Evolutionary conservation across 176 grass and related monocot genomes (phyloP), one percentile per base, ranked within the genome.

Genomic region (Raddia distichophylla): DNA sequence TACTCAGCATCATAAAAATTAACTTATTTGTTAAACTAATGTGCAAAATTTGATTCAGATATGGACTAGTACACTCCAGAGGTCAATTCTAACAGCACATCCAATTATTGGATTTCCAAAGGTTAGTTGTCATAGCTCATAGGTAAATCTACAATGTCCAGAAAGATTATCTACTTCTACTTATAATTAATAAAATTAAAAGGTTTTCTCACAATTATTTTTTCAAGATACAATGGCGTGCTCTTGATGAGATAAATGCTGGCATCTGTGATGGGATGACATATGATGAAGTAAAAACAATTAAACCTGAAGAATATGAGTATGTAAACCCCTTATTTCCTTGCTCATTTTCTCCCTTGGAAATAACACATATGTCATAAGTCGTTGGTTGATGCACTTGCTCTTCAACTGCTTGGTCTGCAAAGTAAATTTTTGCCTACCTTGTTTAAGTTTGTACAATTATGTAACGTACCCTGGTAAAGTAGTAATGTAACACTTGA

Each of bases 51-150:
- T 5, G 45, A 76, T 87, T 71, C 77, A 98, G 95, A 91, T 98
- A 87, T 98, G 95, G 95, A 98, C 95, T 87, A 98, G 95, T 82
- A 98, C 95, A 81, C 95, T 98, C 18, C 92, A 98, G 76, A 98
- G 95, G 88, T 83, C 95, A 53, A 93, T 98, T 86, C 86, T 94
- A 88, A 95, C 92, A 57, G 92, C 92, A 34, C 88, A 88, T 74
- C 86, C 92, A 15, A 93, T 95, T 84, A 90, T 98, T 74, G 95
- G 92, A 78, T 98, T 98, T 80, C 95, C 95, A 86, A 98, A 98
- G 95, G 95, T 95, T 68, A 60, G 73, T 83, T 86, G 33, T 59
- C 27, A 35, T 85, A 44, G 11, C 18, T 59, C 27, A 35, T 85
- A 44, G 11, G 61, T 74, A 74, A 74, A 69, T 80, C 81, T 8